Conservation (phyloP, 176 grass and related monocot species). For the Zizania latifolia region DNA sequence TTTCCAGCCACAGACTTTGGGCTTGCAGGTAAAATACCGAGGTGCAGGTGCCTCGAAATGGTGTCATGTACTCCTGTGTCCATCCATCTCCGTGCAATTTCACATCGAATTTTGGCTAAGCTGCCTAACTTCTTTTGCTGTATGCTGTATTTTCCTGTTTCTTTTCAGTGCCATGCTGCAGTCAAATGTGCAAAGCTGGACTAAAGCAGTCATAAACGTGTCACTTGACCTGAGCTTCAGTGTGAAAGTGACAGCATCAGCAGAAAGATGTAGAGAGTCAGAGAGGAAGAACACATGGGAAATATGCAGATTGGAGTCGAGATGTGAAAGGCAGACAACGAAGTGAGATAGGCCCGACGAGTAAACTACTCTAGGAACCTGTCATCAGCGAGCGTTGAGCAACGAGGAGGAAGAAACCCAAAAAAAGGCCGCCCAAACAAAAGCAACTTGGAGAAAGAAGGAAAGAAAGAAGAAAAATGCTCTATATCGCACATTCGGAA, state of each 20-base stretch:
- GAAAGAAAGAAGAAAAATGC: no score
- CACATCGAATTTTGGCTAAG: not conserved
- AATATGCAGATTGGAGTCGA: conserved; percentile 7
- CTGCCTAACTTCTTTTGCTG: not conserved
- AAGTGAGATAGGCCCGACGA: not conserved
- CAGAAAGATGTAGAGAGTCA: not conserved
- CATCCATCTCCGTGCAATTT: no score
- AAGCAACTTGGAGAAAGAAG: not conserved
- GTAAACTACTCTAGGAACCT: no score
- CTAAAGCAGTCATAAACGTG: not conserved
- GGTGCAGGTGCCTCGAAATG: no score
- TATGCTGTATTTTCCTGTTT: no score
- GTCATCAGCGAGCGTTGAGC: no score
- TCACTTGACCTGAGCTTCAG: not conserved
- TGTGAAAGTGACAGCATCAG: not conserved
- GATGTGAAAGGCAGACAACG: not conserved
- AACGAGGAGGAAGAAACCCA: not conserved
- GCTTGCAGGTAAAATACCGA: conserved; percentile 14
- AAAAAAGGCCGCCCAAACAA: not conserved
- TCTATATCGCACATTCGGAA: no score
- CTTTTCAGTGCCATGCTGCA: not conserved
- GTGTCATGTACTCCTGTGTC: no score
- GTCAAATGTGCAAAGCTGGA: not conserved
- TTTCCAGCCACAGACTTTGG: conserved; percentile 14
- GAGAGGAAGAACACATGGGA: conserved; percentile 26